phyloP scores from a whole-genome alignment of 2,329 filamentous ascomycete genomes.

The Ophiocordyceps australis region DNA sequence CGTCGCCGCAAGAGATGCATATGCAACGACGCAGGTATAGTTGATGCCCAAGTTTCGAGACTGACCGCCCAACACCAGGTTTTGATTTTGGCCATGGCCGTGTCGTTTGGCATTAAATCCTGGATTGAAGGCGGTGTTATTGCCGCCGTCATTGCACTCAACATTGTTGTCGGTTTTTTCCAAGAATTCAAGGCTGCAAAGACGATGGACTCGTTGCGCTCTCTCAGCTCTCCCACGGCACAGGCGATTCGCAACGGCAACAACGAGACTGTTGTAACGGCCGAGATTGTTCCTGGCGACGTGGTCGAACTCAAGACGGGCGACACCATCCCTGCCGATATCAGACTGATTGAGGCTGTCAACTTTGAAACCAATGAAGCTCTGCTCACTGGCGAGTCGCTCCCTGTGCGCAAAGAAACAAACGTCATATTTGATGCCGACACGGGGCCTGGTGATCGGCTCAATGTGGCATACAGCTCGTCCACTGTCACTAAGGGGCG shows the following conservation, averaged over 20 bases:
- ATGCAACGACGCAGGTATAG: no score
- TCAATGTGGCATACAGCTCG: conserved; percentile 45
- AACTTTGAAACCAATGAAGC: conserved; percentile 54
- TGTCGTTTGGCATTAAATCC: conserved; percentile 37
- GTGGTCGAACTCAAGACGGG: conserved; percentile 34
- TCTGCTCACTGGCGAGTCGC: conserved; percentile 44
- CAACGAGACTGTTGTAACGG: conserved; percentile 17
- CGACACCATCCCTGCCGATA: conserved; percentile 42
- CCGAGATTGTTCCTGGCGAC: conserved; percentile 37
- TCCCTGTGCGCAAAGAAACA: conserved; percentile 37
- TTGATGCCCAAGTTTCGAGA: neutral
- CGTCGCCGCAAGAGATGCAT: no score
- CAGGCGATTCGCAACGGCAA: conserved; percentile 22
- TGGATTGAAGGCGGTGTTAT: conserved; percentile 44
- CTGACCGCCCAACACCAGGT: conserved; percentile 12
- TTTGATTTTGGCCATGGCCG: conserved; percentile 37
- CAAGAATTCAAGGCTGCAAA: conserved; percentile 28
- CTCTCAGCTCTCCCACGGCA: conserved; percentile 23
- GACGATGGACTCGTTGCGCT: conserved; percentile 27
- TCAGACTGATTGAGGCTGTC: conserved; percentile 37
- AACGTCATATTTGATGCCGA: conserved; percentile 20
- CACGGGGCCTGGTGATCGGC: conserved; percentile 33
- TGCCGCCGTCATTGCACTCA: conserved; percentile 35
- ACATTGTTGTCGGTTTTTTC: conserved; percentile 32
- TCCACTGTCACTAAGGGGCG: conserved; percentile 44